Evolutionary conservation across 129 eudicot genomes (phyloP), one percentile per base, ranked within the genome.

Genomic region (Centella asiatica): DNA sequence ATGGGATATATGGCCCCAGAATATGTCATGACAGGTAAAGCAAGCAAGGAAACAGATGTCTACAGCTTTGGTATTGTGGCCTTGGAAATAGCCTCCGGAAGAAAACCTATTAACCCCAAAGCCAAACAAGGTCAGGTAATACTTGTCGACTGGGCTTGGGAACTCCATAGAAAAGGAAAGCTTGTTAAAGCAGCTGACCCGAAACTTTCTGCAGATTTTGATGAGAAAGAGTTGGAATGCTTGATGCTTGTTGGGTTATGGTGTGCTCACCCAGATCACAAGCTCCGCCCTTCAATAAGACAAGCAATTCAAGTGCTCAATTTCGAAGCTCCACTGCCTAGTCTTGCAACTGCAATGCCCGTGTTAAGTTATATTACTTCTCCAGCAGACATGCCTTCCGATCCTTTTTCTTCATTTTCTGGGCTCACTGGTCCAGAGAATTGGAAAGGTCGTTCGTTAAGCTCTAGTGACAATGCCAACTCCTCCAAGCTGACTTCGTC

Each of bases 21-120:
- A 45, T 66, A 74, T 60, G 49, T 53, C 5, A 31, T 62, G 13
- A 76, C 82, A 0, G 86, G 86, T 0, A 69, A 61, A 32, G 82
- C 75, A 19, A 69, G 82, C 61, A 72, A 54, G 50, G 79, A 77
- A 27, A 68, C 80, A 11, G 86, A 81, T 65, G 82, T 81, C 10
- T 76, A 57, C 51, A 81, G 80, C 60, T 81, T 68, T 56, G 86
- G 86, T 14, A 64, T 80, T 18, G 82, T 73, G 9, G 76, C 69
- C 4, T 42, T 80, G 52, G 77, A 80, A 39, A 66, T 80, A 24
- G 79, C 79, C 3, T 56, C 65, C 18, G 86, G 86, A 15, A 60
- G 71, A 44, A 76, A 53, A 70, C 52, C 77, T 13, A 69, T 73
- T 9, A 58, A 76, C 5, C 33, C 27, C 1, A 60, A 0, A 27